phyloP scores from a whole-genome alignment of 495 filamentous ascomycete species.

The Cryomyces antarcticus region DNA sequence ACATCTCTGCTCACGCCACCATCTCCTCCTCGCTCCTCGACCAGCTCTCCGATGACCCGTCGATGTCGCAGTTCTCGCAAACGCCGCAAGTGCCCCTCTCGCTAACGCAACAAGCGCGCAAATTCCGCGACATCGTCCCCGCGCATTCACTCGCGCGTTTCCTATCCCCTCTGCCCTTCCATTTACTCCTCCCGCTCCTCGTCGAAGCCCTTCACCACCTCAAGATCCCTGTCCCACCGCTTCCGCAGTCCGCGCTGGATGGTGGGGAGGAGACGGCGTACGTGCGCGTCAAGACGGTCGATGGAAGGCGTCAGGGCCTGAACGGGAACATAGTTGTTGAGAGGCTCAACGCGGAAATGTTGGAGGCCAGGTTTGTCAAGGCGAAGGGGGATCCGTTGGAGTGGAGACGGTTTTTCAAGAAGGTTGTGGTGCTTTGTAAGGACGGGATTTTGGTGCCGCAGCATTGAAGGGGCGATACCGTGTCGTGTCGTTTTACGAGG shows the following conservation, averaged over 20 bases:
- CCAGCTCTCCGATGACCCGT: constrained; percentile 66
- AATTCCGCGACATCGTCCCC: constrained; percentile 75
- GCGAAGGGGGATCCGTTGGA: constrained; percentile 88
- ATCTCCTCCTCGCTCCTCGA: constrained; percentile 26
- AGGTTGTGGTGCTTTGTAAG: constrained; percentile 61
- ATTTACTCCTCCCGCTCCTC: constrained; percentile 59
- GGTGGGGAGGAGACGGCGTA: constrained; percentile 22
- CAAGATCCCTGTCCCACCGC: constrained; percentile 46
- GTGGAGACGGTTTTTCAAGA: constrained; percentile 96
- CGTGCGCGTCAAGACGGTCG: constrained; percentile 52
- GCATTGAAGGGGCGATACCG: too few relatives aligned
- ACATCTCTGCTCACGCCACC: constrained; percentile 4
- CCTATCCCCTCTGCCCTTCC: constrained; percentile 63
- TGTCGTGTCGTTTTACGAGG: too few relatives aligned
- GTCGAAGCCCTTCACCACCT: constrained; percentile 64
- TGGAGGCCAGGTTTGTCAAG: constrained; percentile 86
- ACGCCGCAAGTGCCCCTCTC: constrained; percentile 60
- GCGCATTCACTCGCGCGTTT: constrained; percentile 73
- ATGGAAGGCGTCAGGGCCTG: constrained; percentile 59
- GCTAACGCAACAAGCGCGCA: constrained; percentile 67
- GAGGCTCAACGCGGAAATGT: constrained; percentile 30
- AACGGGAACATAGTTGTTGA: constrained; percentile 74
- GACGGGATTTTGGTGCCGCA: constrained; percentile 39
- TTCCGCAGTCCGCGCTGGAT: constrained; percentile 17
- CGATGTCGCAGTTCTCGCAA: constrained; percentile 78